Base-by-base conservation (phyloP, 2,329 filamentous ascomycete genomes). In the Berkeleyomyces basicola region DNA sequence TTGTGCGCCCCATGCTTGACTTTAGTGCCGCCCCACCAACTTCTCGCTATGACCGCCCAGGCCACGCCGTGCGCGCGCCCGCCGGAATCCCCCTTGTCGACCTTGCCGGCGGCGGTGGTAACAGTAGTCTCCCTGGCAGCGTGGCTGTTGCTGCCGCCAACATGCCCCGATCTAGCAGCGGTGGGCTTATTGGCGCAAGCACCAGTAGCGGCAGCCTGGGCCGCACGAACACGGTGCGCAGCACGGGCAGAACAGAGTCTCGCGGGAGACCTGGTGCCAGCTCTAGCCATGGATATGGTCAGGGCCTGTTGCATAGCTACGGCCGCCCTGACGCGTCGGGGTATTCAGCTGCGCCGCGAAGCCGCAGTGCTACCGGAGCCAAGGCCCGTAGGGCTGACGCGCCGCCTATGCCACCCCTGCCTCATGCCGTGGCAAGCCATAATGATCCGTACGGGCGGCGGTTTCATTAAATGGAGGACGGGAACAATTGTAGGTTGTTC, bases 21-120 rank as follows among this genome's bases (percentile, higher is more conserved):
- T 77, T 90, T 47, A 84, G 67, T 43, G 69, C 83, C 0, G 82
- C 83, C 0, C 76, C 77, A 58, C 86, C 85, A 68, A 77, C 79
- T 59, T 84, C 87, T 65, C 84, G 78, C 65, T 76, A 75, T 57
- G 79, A 80, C 58, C 76, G 78, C 14, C 78, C 78, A 64, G 82
- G 81, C 3, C 74, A 73, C 53, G 76, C 75, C 23, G 71, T 78
- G n/a, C 73, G 71, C 10, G 72, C 72, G 3, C 71, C 74, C 0
- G 67, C 69, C 2, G 75, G 75, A 16, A 72, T 74, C 9, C 77
- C 75, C 7, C 72, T 81, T 0, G 76, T 81, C 57, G 76, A 78
- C 60, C 73, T 76, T 59, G 77, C 77, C 9, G 74, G 61, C 14
- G 60, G 49, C 42, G 40, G 51, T 4, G 58, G 42, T 16, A 59